Evolutionary conservation across 2,329 filamentous ascomycete genomes (phyloP).

Genomic region (Hymenoscyphus albidus): DNA sequence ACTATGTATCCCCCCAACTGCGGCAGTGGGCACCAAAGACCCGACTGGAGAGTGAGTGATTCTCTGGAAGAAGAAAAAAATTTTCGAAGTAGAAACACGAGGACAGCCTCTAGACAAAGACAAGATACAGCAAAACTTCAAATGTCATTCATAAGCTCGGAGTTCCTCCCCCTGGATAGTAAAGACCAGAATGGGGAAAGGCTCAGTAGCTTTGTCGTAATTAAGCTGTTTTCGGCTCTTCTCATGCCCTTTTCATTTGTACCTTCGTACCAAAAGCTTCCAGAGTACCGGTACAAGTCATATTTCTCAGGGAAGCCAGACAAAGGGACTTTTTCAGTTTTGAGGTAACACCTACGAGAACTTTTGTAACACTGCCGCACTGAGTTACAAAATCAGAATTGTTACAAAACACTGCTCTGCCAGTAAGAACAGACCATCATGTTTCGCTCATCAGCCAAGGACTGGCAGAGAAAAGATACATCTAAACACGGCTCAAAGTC

Average conservation of each 20-base stretch:
- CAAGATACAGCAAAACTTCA: too few species aligned
- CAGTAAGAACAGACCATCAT: neutral
- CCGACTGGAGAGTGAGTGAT: too few species aligned
- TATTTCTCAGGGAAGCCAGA: neutral
- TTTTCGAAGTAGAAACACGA: too few species aligned
- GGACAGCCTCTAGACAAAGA: too few species aligned
- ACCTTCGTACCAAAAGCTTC: neutral
- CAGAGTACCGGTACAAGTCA: neutral
- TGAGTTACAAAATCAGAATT: neutral
- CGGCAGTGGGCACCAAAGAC: too few species aligned
- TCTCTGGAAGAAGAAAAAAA: too few species aligned
- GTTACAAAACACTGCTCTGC: neutral
- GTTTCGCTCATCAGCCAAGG: neutral
- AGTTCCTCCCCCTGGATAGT: too few species aligned
- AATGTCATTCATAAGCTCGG: too few species aligned
- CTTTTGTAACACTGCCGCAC: neutral
- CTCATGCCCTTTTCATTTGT: neutral
- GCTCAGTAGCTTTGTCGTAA: neutral
- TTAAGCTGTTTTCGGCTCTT: neutral
- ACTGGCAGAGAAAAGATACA: neutral
- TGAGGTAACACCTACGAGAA: neutral
- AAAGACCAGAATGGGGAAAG: too few species aligned
- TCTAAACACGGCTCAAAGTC: neutral
- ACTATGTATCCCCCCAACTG: too few species aligned
- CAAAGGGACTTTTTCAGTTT: neutral